Base-by-base conservation (phyloP, 2,329 filamentous ascomycete genomes). In the Aspergillus jensenii region DNA sequence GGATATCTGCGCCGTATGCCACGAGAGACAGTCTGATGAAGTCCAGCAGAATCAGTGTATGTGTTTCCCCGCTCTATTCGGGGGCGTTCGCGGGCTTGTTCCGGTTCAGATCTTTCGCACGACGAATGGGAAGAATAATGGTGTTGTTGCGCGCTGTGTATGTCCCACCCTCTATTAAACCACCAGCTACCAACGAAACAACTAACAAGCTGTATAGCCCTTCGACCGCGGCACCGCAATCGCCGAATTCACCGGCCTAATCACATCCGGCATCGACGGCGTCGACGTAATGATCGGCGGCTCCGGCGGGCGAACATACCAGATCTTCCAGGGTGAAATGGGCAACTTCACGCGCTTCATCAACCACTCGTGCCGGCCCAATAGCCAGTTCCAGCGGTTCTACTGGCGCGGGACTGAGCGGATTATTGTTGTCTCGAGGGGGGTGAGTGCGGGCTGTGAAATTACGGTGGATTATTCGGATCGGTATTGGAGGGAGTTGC, bases 381-480 rank as follows among this genome's bases (percentile, higher is more conserved):
- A 86, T 61, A 79, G 79, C 52, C 82, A 84, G 64, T 84, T 83
- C 46, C 78, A 84, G 62, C 76, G 77, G 9, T 85, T 86, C 65
- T 76, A 76, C n/a, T 85, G 84, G 83, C 64, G 82, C 17, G 80
- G 83, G 21, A 79, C 76, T 4, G 81, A 86, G 68, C 73, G 81
- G 12, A 80, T 85, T 12, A 72, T 86, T 19, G 71, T 86, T 4
- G 83, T 86, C 6, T 82, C 79, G 52, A 82, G 82, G 58, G 83
- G 82, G 1, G 78, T 85, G 14, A 73, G 78, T 35, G 79, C 82
- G 3, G 82, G 81, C 0, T 71, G 73, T 6, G 83, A 86, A 67
- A 76, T 86, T 51, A 85, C 82, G 11, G 81, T 85, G 6, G 83
- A 86, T 60, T 85, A 86, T 63, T 83, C 81, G 12, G 79, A 82